A percentile compares a stretch with the other conserved stretches of the same genome.
Evolutionary conservation across 73 alveolate species (phyloP).

Genomic region (Symbiodinium natans): DNA sequence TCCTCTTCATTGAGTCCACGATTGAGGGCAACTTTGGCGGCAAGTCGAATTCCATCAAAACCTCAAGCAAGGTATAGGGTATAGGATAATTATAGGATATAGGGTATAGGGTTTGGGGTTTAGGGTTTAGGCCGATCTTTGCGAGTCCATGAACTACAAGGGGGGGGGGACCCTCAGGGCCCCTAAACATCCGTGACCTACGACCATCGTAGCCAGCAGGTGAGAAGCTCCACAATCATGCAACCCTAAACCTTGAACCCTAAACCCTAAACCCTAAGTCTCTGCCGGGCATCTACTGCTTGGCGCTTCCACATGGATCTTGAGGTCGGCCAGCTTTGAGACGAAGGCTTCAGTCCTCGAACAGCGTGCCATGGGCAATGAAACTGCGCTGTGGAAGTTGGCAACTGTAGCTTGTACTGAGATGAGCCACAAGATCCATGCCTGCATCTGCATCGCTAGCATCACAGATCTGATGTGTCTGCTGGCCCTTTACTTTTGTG

Average conservation of each 20-base stretch:
- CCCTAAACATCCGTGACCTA: not conserved
- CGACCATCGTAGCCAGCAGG: not conserved
- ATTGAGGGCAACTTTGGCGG: constrained; percentile 21
- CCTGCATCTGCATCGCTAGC: too few relatives aligned
- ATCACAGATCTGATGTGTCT: too few relatives aligned
- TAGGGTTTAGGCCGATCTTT: not conserved
- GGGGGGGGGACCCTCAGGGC: not conserved
- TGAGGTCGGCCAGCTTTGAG: not conserved
- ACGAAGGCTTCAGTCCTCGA: not conserved
- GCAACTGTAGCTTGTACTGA: too few relatives aligned
- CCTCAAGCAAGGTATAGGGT: not conserved
- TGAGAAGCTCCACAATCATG: not conserved
- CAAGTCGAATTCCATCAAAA: constrained; percentile 5
- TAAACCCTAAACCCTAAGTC: not conserved
- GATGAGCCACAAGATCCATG: too few relatives aligned
- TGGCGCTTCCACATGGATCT: not conserved
- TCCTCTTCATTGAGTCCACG: constrained; percentile 75
- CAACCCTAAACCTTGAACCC: not conserved
- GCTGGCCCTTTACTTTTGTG: too few relatives aligned
- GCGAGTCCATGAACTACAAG: not conserved
- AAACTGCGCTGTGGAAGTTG: too few relatives aligned
- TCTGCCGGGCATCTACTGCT: not conserved
- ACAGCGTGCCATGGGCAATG: too few relatives aligned
- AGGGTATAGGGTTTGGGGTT: too few relatives aligned
- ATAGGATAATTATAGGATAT: not conserved